Evolutionary conservation across 1,284 basidiomycete genomes (phyloP), one percentile per base, ranked within the genome.

Genomic region (Ceratobasidium sp.): DNA sequence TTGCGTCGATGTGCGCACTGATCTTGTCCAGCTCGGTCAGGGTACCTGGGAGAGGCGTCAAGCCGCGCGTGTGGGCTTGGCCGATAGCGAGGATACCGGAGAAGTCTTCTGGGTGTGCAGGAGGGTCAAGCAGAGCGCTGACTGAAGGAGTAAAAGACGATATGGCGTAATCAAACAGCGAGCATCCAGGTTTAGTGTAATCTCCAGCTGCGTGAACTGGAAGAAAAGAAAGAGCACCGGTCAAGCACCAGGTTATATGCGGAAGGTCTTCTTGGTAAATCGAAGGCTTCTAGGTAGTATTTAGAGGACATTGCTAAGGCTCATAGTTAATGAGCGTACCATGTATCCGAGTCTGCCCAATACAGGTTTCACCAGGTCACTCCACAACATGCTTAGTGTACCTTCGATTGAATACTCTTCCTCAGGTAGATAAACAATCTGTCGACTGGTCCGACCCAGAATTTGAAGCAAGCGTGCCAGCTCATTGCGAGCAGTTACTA

Each of bases 201-300:
- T 40, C 23, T 7, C 64, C 64, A 13, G 40, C 39, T n/a, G 64
- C 64, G 49, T 67, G 64, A 26, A 67, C 40, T 18, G 64, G 64
- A 42, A 67, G 64, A 20, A 67, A 44, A 15, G 64, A 3, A n/a
- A 67, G 42, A 12, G 44, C n/a, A 18, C 64, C 64, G 3, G 64
- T 67, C 5, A 44, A 18, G 23, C 64, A 67, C 64, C 64, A 67
- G 2, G 64, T 67, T 13, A 67, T 39, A n/a, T 67, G 64, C 44
- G 64, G 64, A 2, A 49, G 64, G n/a, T n/a, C n/a, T n/a, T n/a
- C n/a, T 7, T 67, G 3, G 26, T 26, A 40, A 4, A 44, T 26
- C 23, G 42, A 4, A 9, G 12, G 13, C 5, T 9, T 67, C 4
- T 67, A 5, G 40, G 20, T 15, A 10, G 23, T 5, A 42, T n/a